A percentile compares a stretch with the other conserved stretches of the same genome.
Conservation (phyloP, 2,329 filamentous ascomycete genomes). For the Akanthomyces dipterigenus region DNA sequence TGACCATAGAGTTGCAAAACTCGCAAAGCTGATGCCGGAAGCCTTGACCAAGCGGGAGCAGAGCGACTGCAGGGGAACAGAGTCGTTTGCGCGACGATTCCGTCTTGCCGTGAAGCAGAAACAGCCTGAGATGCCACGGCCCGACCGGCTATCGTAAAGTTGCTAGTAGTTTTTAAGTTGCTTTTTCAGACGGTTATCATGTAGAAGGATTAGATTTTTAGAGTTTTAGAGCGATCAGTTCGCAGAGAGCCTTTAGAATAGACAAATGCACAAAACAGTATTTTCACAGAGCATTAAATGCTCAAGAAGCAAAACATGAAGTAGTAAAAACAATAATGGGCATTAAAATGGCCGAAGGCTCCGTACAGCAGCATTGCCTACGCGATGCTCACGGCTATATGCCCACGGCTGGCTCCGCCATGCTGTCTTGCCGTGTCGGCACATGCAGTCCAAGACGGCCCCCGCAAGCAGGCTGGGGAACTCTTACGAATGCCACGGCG, state of each 20-base stretch:
- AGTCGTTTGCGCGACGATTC: conserved; percentile 47
- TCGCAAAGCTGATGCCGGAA: conserved; percentile 54
- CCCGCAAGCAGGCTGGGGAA: neutral
- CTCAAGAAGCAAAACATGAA: neutral
- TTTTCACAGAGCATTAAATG: too few relatives aligned
- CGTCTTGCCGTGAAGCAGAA: conserved; percentile 38
- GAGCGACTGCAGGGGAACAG: conserved; percentile 48
- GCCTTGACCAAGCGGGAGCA: conserved; percentile 46
- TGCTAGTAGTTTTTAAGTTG: neutral
- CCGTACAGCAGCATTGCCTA: neutral
- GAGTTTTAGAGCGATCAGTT: neutral
- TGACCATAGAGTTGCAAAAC: conserved; percentile 57
- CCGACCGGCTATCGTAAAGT: neutral
- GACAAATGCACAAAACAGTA: neutral
- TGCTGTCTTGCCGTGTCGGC: neutral
- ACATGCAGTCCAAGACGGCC: neutral
- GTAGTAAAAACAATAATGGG: too few relatives aligned
- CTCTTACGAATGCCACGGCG: conserved; percentile 4
- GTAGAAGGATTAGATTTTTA: neutral
- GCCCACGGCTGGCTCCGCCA: neutral
- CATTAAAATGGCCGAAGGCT: too few relatives aligned
- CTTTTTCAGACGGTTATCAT: neutral
- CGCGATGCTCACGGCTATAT: neutral
- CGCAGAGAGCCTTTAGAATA: neutral
- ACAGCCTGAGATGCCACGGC: neutral